Base-by-base conservation (phyloP, 768 basidiomycete species). In the Leccinum pellstonianum region DNA sequence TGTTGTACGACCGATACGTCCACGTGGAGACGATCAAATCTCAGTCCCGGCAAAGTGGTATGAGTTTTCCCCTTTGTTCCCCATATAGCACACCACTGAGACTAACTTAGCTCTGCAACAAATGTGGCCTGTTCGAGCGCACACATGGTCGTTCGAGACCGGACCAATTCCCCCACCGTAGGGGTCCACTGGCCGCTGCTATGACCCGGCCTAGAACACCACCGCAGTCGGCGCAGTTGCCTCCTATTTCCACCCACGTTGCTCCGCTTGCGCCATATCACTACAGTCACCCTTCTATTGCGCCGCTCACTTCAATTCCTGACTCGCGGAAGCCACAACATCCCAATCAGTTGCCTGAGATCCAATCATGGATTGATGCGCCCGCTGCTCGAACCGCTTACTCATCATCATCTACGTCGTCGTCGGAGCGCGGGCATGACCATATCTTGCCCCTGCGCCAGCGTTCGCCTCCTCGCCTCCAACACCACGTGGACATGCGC, bases 1-100 rank as follows among this genome's bases (percentile, higher is more conserved):
- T 92, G 90, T 73, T 86, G 87, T 70, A 91, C 90, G 25, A 91
- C 90, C 14, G 90, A 92, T 63, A 91, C 91, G 33, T 87, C 86
- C 53, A 91, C 90, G 25, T 92, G 90, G 90, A 75, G 90, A 37
- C 75, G 90, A 60, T 86, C 84, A 15, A 90, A 88, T 67, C 81
- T 92, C 59, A 86, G 83, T 59, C 90, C 89, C 1, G 90, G 90
- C 27, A 92, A 92, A 82, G 90, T 92, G 65, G 82, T 81, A 63
- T 59, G 82, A 66, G 6, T 37, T 29, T 29, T 58, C 31, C 43
- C 35, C 47, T 3, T 41, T 2, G 12, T 27, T 31, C 56, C 53
- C 19, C 41, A 58, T 54, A 52, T 53, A 46, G 50, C 61, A 59
- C 49, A 37, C 11, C 37, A 46, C 63, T 55, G 33, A 62, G 53